Conservation (phyloP, 192 early-diverging fungal species). For the Rhizophagus clarus region DNA sequence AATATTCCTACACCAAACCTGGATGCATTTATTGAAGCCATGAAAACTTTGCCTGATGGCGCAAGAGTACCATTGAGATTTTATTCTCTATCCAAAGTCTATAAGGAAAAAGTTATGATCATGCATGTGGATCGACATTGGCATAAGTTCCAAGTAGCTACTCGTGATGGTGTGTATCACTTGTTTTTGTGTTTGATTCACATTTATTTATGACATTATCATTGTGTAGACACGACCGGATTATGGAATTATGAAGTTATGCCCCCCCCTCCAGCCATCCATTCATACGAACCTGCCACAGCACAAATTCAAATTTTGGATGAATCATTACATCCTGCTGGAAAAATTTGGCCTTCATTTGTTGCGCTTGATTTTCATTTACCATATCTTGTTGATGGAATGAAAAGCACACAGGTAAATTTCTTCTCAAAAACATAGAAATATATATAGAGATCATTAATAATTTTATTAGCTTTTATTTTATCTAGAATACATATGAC, state of each 20-base stretch:
- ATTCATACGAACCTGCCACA: constrained; percentile 57
- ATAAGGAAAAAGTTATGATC: constrained; percentile 80
- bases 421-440: neutral
- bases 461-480: neutral
- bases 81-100: constrained; percentile 79
- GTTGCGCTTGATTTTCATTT: constrained; percentile 81
- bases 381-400: constrained; percentile 78
- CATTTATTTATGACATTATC: neutral
- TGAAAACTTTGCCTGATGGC: constrained; percentile 67
- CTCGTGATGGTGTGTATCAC: constrained; percentile 63
- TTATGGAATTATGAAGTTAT: constrained; percentile 78
- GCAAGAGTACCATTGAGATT: constrained; percentile 62
- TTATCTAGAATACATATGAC: neutral
- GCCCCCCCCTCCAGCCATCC: constrained; percentile 58
- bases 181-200: constrained; percentile 9
- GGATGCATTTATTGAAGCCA: constrained; percentile 65
- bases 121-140: constrained; percentile 89
- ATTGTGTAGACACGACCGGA: constrained; percentile 63
- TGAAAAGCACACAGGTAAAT: constrained; percentile 61
- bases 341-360: constrained; percentile 76
- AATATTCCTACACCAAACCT: constrained; percentile 66
- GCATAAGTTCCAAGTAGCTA: constrained; percentile 77
- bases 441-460: no score
- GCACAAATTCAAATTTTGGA: constrained; percentile 77
- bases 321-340: constrained; percentile 68